Conservation (phyloP, 83 land plant species). For the Picea abies region DNA sequence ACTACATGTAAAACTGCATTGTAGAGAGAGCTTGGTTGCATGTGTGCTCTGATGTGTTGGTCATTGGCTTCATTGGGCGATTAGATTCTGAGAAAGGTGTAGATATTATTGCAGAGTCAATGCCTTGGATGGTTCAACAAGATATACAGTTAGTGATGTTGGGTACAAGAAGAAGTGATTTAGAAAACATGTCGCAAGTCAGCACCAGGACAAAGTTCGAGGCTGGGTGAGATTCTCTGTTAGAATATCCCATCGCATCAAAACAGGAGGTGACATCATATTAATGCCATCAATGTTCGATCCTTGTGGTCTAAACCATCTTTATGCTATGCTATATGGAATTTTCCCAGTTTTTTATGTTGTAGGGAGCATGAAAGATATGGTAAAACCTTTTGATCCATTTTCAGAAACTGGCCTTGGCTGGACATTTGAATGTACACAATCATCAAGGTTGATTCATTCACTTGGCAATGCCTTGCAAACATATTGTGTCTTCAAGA, state of each 20-base stretch:
- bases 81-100: conserved; percentile 93
- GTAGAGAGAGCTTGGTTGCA: conserved; percentile 88
- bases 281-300: conserved; percentile 96
- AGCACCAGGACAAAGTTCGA: conserved; percentile 66
- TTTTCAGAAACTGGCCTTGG: too few relatives aligned
- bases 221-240: conserved; percentile 97
- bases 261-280: conserved; percentile 88
- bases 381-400: too few relatives aligned
- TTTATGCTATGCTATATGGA: conserved; percentile 93
- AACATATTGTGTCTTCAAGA: too few relatives aligned
- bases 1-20: conserved; percentile 83
- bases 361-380: conserved; percentile 89
- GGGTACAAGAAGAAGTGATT: conserved; percentile 77
- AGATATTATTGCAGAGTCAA: conserved; percentile 86
- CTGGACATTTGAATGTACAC: too few relatives aligned
- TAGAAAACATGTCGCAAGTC: conserved; percentile 71
- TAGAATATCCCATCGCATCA: conserved; percentile 81
- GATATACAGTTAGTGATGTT: conserved; percentile 86
- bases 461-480: too few relatives aligned
- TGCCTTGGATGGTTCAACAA: conserved; percentile 86
- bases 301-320: conserved; percentile 96
- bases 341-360: conserved; percentile 96
- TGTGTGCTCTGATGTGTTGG: conserved; percentile 66
- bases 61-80: conserved; percentile 92
- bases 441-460: too few relatives aligned